phyloP scores from a whole-genome alignment of 176 grass and related monocot genomes.

The Phoenix roebelenii region DNA sequence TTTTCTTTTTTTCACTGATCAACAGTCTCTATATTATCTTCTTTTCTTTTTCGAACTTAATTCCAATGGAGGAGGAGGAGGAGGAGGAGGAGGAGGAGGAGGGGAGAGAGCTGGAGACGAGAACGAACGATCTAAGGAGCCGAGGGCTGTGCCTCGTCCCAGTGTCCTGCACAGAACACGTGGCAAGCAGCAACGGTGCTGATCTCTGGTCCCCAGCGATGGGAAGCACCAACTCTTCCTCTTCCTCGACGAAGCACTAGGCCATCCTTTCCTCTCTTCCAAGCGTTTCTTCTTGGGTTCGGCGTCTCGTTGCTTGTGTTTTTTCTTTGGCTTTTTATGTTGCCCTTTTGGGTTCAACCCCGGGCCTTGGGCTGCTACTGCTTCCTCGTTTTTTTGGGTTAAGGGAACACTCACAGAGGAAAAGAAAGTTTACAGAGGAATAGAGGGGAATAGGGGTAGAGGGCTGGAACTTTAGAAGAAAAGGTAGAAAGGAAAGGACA shows the following conservation, averaged over 20 bases:
- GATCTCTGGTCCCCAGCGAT: conserved; percentile 58
- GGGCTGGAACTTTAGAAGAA: too few relatives aligned
- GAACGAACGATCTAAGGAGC: conserved; percentile 42
- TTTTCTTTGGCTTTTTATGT: too few relatives aligned
- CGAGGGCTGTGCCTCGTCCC: conserved; percentile 85
- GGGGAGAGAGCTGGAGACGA: not conserved
- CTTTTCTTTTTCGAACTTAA: not conserved
- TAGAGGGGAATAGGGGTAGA: too few relatives aligned
- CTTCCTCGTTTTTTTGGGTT: too few relatives aligned
- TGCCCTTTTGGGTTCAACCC: too few relatives aligned
- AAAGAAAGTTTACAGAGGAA: too few relatives aligned
- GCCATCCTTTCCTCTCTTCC: not conserved
- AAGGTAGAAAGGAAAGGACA: too few relatives aligned
- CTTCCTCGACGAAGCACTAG: conserved; percentile 3
- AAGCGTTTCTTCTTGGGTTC: too few relatives aligned
- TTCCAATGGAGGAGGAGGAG: conserved; percentile 14
- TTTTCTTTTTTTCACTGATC: not conserved
- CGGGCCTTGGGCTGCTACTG: too few relatives aligned
- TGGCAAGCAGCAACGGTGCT: conserved; percentile 43
- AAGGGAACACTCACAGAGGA: too few relatives aligned
- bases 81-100: conserved; percentile 20
- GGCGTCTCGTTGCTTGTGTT: too few relatives aligned
- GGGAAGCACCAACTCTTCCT: not conserved
- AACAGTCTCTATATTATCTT: not conserved
- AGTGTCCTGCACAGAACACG: conserved; percentile 58